These are phyloP conservation scores for Rauvolfia tetraphylla DNA, from an alignment of 257 asterid species.

Conservation along the genomic window DNA sequence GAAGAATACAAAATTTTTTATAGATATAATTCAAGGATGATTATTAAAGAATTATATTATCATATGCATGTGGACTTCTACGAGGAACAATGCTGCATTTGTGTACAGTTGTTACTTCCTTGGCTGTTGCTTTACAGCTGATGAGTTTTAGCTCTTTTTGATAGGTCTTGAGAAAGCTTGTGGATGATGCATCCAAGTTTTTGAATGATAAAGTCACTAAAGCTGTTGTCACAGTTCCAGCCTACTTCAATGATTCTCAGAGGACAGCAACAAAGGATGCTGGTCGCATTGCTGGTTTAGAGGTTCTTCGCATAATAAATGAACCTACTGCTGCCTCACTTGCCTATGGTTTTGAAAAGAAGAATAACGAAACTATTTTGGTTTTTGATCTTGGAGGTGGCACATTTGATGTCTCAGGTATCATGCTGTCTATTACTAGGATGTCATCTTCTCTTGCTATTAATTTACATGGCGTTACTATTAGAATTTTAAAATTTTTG, in stretches of 20 bases:
- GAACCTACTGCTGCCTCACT: slow-evolving; percentile 93
- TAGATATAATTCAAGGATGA: background rate
- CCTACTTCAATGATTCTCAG: slow-evolving; percentile 90
- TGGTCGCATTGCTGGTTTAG: slow-evolving; percentile 89
- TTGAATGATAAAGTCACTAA: slow-evolving; percentile 85
- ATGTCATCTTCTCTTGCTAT: background rate
- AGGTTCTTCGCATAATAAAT: slow-evolving; percentile 81
- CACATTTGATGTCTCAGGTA: slow-evolving; percentile 92
- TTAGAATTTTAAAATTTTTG: background rate
- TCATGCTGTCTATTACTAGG: background rate
- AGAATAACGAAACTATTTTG: slow-evolving; percentile 73
- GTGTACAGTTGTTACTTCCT: background rate
- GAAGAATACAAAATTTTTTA: background rate
- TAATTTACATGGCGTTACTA: background rate
- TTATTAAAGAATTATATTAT: background rate
- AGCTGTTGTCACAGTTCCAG: slow-evolving; percentile 96
- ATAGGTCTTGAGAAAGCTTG: slow-evolving; percentile 88
- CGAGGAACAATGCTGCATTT: background rate
- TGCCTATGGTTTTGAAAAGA: slow-evolving; percentile 92
- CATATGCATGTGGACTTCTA: background rate
- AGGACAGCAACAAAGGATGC: slow-evolving; percentile 96
- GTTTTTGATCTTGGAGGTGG: slow-evolving; percentile 96
- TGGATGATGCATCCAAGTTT: slow-evolving; percentile 93
- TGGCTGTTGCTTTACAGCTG: background rate
- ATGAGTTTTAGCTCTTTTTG: slow-evolving; percentile 4